Conservation (phyloP, 2,329 filamentous ascomycete species). For the Didymella pinodella region DNA sequence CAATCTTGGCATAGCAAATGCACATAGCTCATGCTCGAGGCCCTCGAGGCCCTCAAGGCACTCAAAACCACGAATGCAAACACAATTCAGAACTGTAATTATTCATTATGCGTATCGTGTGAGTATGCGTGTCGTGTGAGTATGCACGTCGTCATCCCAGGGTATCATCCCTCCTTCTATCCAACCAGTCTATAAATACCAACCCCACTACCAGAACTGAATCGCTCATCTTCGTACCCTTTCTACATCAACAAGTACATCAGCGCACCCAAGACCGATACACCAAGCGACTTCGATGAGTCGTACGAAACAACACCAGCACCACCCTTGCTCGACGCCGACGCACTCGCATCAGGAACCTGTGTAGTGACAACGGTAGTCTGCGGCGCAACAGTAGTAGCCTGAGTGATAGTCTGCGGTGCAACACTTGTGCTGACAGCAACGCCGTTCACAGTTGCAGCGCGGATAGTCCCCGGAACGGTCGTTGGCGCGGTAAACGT, state of each 20-base stretch:
- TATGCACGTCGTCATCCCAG: conserved; percentile 19
- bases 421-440: conserved; percentile 30
- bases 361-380: conserved; percentile 32
- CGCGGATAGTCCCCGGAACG: conserved; percentile 29
- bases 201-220: conserved; percentile 1
- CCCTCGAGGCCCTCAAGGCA: neutral
- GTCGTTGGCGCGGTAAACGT: conserved; percentile 38
- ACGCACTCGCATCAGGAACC: conserved; percentile 8
- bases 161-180: conserved; percentile 33
- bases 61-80: neutral
- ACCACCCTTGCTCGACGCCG: conserved; percentile 14
- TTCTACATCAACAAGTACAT: conserved; percentile 29
- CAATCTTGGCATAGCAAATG: neutral
- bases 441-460: conserved; percentile 30
- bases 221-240: no score
- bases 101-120: conserved; percentile 28
- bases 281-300: conserved; percentile 29
- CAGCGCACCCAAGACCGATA: conserved; percentile 38
- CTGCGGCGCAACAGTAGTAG: conserved; percentile 36
- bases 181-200: conserved; percentile 8
- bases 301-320: conserved; percentile 31
- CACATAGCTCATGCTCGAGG: neutral
- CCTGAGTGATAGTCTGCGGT: conserved; percentile 30
- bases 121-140: conserved; percentile 20
- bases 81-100: conserved; percentile 1